A percentile compares a stretch with the other conserved stretches of the same genome.
These are phyloP conservation scores for Ascomycota sp. DNA, from an alignment of 2,329 filamentous ascomycete genomes.

Conservation along the genomic window DNA sequence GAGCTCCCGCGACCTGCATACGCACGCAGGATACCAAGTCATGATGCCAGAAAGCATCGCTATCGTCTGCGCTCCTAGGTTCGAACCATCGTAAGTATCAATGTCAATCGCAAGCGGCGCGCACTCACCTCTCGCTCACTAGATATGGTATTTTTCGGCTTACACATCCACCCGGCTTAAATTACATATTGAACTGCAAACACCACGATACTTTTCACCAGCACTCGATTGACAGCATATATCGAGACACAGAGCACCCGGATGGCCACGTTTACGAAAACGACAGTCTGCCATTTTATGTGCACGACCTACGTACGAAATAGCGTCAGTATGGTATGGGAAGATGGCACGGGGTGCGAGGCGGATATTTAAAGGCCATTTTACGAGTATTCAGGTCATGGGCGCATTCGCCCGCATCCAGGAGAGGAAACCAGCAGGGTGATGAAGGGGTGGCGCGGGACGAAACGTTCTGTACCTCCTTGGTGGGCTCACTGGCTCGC, in stretches of 20 bases:
- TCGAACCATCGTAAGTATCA: constrained; percentile 46
- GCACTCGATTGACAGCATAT: constrained; percentile 45
- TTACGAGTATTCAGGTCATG: no score
- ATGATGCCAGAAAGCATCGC: constrained; percentile 95
- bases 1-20: constrained; percentile 85
- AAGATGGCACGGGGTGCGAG: no score
- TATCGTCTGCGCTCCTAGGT: constrained; percentile 82
- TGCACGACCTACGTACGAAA: constrained; percentile 27
- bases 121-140: no score
- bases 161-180: constrained; percentile 79
- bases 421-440: no score
- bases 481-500: no score
- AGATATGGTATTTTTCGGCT: constrained; percentile 85
- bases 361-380: not conserved
- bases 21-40: constrained; percentile 81
- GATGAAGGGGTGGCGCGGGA: no score
- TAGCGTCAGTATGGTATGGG: not conserved
- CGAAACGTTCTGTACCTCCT: no score
- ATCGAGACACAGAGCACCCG: constrained; percentile 51
- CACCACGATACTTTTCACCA: constrained; percentile 73
- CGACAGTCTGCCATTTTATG: constrained; percentile 38
- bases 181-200: constrained; percentile 62
- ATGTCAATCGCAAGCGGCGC: not conserved
- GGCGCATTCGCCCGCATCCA: no score
- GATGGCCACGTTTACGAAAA: constrained; percentile 50